Evolutionary conservation across 352 stramenopile species (phyloP), one percentile per base, ranked within the genome.

Genomic region (Pythium chondricola): DNA sequence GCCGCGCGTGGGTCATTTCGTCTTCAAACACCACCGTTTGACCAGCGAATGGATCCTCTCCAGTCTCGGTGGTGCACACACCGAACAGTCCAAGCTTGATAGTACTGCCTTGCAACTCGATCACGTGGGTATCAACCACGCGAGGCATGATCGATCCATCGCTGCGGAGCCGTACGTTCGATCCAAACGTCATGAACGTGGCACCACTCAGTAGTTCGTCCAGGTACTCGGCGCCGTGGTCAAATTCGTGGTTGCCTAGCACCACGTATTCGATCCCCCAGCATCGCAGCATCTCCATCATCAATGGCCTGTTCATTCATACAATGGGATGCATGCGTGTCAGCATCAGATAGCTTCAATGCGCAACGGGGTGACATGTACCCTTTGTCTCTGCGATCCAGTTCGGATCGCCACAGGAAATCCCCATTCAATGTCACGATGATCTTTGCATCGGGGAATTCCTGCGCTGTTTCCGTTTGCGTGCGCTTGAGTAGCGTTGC

Each of bases 221-320:
- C 25, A 81, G 58, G 26, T 65, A 41, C 5, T 62, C 46, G 2
- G 63, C 72, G 9, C 78, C 67, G 57, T 85, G 85, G 44, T 89
- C 78, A 33, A 89, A 87, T 49, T 89, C 78, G 58, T 89, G 78
- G 57, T 89, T 89, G 25, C 78, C 78, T 31, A 86, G 29, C n/a
- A 89, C 77, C 42, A 85, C 74, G 29, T 70, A 76, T 14, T 85
- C 72, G 25, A 89, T 71, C 5, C 58, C 61, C 6, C 84, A 52
- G 3, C 38, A 35, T 22, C 81, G 78, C 32, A 89, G 44, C 29
- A 87, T 26, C n/a, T 84, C 33, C 14, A 89, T 67, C 78, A 89
- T 87, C 21, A 70, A n/a, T 29, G 63, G 62, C 30, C 76, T 88
- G 35, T n/a, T n/a, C n/a, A n/a, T n/a, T n/a, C n/a, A n/a, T n/a